Evolutionary conservation across 2,329 filamentous ascomycete genomes (phyloP).

Genomic region (Knufia fluminis): DNA sequence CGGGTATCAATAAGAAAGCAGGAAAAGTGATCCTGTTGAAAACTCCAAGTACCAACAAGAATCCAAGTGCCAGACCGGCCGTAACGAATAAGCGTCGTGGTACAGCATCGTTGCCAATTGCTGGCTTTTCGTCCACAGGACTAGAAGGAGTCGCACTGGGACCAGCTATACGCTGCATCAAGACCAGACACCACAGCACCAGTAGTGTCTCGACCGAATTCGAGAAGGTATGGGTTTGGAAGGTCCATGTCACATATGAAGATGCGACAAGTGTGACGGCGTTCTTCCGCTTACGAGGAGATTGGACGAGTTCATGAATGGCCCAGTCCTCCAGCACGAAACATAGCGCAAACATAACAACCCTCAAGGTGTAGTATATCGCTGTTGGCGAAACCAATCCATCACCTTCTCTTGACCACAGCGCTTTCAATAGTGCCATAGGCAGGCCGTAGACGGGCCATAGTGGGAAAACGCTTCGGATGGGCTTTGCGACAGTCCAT

Average conservation of each 20-base stretch:
- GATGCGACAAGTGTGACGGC: constrained; percentile 82
- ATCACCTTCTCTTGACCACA: constrained; percentile 75
- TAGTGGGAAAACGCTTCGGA: constrained; percentile 92
- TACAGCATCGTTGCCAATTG: not conserved
- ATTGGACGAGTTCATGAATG: constrained; percentile 77
- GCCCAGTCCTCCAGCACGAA: constrained; percentile 98
- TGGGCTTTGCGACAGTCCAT: constrained; percentile 77
- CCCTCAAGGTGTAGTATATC: constrained; percentile 80
- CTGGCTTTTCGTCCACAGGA: constrained; percentile 1
- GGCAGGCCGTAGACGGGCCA: constrained; percentile 92
- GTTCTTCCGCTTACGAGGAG: constrained; percentile 58
- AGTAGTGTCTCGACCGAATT: constrained; percentile 92
- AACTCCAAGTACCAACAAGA: constrained; percentile 72
- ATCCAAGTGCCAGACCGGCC: constrained; percentile 67
- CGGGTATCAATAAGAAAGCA: constrained; percentile 79
- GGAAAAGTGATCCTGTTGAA: constrained; percentile 98
- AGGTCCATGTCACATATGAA: constrained; percentile 97
- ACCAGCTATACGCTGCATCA: constrained; percentile 68
- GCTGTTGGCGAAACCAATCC: constrained; percentile 72
- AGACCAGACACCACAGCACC: constrained; percentile 84
- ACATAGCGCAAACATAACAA: constrained; percentile 88
- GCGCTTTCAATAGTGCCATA: constrained; percentile 84
- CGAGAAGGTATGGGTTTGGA: constrained; percentile 96
- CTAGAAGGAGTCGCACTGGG: not conserved
- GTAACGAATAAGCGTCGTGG: constrained; percentile 1